These are phyloP conservation scores for Davidsoniella neocaledoniae DNA, from an alignment of 2,329 filamentous ascomycete species.

Conservation along the genomic window DNA sequence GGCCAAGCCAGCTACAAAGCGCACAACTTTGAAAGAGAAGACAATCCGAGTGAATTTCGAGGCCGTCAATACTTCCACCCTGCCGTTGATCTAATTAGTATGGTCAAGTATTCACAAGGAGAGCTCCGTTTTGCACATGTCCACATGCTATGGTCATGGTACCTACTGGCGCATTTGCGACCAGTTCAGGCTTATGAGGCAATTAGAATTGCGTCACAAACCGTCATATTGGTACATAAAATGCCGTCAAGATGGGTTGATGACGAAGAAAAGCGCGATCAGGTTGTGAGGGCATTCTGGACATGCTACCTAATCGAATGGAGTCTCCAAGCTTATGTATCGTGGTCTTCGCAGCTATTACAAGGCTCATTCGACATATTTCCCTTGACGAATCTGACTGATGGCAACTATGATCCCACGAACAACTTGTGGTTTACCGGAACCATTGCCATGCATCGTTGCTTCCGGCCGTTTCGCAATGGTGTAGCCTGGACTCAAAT, in stretches of 20 bases:
- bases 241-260: conserved; percentile 1
- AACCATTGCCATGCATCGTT: conserved; percentile 14
- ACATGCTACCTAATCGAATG: conserved; percentile 16
- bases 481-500: conserved; percentile 13
- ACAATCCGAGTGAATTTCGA: conserved; percentile 5
- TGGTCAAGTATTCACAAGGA: conserved; percentile 4
- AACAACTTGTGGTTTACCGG: conserved; percentile 15
- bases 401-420: conserved; percentile 2
- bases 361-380: conserved; percentile 13
- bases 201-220: conserved; percentile 12
- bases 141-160: not conserved
- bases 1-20: conserved; percentile 9
- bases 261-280: conserved; percentile 11
- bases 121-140: conserved; percentile 4
- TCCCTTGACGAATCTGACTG: conserved; percentile 14
- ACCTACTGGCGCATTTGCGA: conserved; percentile 13
- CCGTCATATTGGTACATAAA: conserved; percentile 9
- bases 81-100: conserved; percentile 11
- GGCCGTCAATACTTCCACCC: conserved; percentile 13
- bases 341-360: conserved; percentile 13
- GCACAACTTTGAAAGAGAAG: not conserved
- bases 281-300: conserved; percentile 15
- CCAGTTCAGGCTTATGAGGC: conserved; percentile 14
- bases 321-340: conserved; percentile 14
- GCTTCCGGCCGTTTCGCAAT: conserved; percentile 13